phyloP scores from a whole-genome alignment of 2,329 filamentous ascomycete genomes.

The Fusarium nurragi region DNA sequence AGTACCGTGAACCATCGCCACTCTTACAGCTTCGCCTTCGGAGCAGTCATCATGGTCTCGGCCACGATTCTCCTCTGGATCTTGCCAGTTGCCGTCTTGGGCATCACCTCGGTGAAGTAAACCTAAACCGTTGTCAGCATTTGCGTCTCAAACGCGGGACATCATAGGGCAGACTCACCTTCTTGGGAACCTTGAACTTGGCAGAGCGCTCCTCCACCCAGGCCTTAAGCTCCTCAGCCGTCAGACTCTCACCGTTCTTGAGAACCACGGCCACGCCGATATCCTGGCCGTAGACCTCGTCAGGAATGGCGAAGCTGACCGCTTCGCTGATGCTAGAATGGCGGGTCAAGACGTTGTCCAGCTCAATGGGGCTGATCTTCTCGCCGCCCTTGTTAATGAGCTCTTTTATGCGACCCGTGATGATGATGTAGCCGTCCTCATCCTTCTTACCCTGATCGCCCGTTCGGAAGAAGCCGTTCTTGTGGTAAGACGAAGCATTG shows the following conservation, averaged over 20 bases:
- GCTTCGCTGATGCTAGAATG: slow-evolving; percentile 79
- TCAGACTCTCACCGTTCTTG: slow-evolving; percentile 68
- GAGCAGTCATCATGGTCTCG: slow-evolving; percentile 77
- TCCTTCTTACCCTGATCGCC: slow-evolving; percentile 87
- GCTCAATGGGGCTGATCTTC: slow-evolving; percentile 88
- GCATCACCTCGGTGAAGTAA: slow-evolving; percentile 85
- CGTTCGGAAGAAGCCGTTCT: slow-evolving; percentile 84
- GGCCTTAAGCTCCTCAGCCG: slow-evolving; percentile 68
- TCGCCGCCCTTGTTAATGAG: slow-evolving; percentile 91
- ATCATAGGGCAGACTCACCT: slow-evolving; percentile 61
- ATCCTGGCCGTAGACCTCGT: slow-evolving; percentile 86
- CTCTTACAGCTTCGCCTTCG: slow-evolving; percentile 63
- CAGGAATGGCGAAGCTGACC: slow-evolving; percentile 83
- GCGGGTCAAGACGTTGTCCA: slow-evolving; percentile 83
- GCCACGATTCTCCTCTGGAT: slow-evolving; percentile 88
- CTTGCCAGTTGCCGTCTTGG: slow-evolving; percentile 92
- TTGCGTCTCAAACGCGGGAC: neutral
- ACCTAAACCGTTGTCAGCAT: slow-evolving; percentile 57
- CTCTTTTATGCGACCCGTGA: slow-evolving; percentile 93
- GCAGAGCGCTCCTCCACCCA: slow-evolving; percentile 77
- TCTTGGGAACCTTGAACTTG: slow-evolving; percentile 87
- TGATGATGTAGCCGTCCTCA: slow-evolving; percentile 81
- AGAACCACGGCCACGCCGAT: slow-evolving; percentile 80
- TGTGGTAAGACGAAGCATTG: slow-evolving; percentile 77
- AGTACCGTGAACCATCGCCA: neutral